phyloP scores from a whole-genome alignment of 2,329 filamentous ascomycete species.

The Aspergillus sp. region DNA sequence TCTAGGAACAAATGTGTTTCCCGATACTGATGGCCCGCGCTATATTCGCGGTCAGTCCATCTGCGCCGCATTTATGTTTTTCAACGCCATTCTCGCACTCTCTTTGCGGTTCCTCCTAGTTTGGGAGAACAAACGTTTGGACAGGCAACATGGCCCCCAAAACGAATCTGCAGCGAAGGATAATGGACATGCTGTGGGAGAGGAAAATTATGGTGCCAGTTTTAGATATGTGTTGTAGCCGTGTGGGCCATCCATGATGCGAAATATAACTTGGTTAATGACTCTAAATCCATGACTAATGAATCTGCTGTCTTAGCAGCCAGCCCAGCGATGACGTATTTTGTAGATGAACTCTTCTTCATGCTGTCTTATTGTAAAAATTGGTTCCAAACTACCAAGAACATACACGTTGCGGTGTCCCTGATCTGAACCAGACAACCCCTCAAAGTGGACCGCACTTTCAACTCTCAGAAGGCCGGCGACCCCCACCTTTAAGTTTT shows the following conservation, averaged over 20 bases:
- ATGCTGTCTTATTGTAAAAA: neutral
- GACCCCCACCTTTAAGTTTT: too few species aligned
- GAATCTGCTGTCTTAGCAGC: neutral
- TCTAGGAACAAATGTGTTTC: slow-evolving; percentile 65
- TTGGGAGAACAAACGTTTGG: slow-evolving; percentile 62
- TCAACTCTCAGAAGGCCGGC: too few species aligned
- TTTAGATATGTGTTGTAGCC: slow-evolving; percentile 39
- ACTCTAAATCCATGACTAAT: neutral
- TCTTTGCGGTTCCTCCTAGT: slow-evolving; percentile 54
- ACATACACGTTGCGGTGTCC: neutral
- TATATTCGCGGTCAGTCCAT: slow-evolving; percentile 58
- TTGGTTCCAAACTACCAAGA: neutral
- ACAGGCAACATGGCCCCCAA: slow-evolving; percentile 45
- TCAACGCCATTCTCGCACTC: slow-evolving; percentile 58
- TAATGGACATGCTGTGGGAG: slow-evolving; percentile 23
- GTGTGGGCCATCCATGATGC: neutral
- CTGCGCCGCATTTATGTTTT: slow-evolving; percentile 62
- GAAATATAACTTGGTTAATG: neutral
- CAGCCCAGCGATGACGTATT: too few species aligned
- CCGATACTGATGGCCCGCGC: slow-evolving; percentile 47
- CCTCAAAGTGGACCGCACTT: too few species aligned
- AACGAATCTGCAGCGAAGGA: slow-evolving; percentile 15
- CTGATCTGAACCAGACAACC: neutral
- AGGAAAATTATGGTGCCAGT: slow-evolving; percentile 42
- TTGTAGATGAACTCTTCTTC: too few species aligned